Percentiles rank a stretch among this genome's conserved stretches.
Conservation (phyloP, 2,329 filamentous ascomycete species). For the Exophiala aquamarina region DNA sequence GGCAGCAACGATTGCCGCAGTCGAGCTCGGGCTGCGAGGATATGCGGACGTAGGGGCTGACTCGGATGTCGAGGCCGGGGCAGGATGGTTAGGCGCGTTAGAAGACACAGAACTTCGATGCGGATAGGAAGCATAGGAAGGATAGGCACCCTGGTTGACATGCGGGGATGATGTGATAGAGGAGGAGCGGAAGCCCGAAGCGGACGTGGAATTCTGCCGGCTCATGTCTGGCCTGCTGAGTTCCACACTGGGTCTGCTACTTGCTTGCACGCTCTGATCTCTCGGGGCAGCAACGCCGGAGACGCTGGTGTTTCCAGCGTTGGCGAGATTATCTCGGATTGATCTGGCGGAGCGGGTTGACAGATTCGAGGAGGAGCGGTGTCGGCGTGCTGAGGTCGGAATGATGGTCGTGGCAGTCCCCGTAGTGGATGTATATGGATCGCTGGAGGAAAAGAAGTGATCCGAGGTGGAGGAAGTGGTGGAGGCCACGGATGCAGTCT, state of each 20-base stretch:
- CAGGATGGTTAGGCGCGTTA: constrained; percentile 1
- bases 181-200: constrained; percentile 30
- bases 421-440: constrained; percentile 35
- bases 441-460: constrained; percentile 39
- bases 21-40: constrained; percentile 30
- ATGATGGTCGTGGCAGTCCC: constrained; percentile 49
- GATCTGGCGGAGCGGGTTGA: constrained; percentile 43
- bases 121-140: constrained; percentile 3
- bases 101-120: constrained; percentile 24
- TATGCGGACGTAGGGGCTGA: constrained; percentile 6
- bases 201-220: constrained; percentile 43
- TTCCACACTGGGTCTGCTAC: constrained; percentile 24
- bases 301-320: constrained; percentile 31
- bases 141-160: constrained; percentile 13
- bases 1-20: constrained; percentile 33
- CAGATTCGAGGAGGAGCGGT: constrained; percentile 57
- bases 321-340: constrained; percentile 26
- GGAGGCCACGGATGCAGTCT: constrained; percentile 63
- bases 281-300: constrained; percentile 46
- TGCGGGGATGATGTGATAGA: constrained; percentile 20
- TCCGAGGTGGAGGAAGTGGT: constrained; percentile 59
- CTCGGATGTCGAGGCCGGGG: neutral
- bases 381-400: constrained; percentile 55
- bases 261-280: constrained; percentile 31
- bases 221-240: constrained; percentile 35